These are phyloP conservation scores for Asterella californica DNA, from an alignment of 225 moss, liverwort and hornwort genomes.

Conservation along the genomic window DNA sequence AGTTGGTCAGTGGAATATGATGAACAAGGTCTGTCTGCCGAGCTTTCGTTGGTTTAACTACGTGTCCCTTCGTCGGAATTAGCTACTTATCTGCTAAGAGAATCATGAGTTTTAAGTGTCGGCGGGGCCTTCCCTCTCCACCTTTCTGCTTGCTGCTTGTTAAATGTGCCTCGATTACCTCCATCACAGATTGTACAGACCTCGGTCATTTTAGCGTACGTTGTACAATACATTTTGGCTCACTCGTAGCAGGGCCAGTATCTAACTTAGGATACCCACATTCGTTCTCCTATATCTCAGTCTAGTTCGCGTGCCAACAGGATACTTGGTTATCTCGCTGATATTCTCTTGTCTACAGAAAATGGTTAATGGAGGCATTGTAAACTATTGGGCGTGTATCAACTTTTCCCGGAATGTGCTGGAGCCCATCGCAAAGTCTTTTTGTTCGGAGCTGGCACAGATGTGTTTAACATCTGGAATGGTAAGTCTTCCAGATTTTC, in stretches of 20 bases:
- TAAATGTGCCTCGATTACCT: too few relatives aligned
- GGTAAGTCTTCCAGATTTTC: slow-evolving; percentile 42
- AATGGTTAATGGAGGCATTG: slow-evolving; percentile 95
- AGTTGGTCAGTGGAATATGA: slow-evolving; percentile 99
- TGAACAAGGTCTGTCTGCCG: slow-evolving; percentile 67
- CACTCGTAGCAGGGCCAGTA: too few relatives aligned
- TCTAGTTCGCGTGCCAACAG: too few relatives aligned
- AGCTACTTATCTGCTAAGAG: neutral
- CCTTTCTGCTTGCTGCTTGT: too few relatives aligned
- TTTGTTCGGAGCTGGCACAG: slow-evolving; percentile 75
- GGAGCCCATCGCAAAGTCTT: slow-evolving; percentile 57
- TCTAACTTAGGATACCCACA: too few relatives aligned
- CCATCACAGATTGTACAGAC: too few relatives aligned
- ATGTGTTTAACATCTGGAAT: slow-evolving; percentile 98
- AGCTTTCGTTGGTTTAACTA: neutral
- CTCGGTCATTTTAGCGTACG: too few relatives aligned
- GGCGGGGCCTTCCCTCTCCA: too few relatives aligned
- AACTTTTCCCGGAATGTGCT: slow-evolving; percentile 77
- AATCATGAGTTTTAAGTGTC: too few relatives aligned
- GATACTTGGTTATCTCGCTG: neutral
- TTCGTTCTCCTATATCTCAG: too few relatives aligned
- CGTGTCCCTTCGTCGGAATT: neutral
- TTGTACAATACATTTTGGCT: too few relatives aligned
- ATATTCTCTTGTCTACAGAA: slow-evolving; percentile 42
- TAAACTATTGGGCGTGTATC: slow-evolving; percentile 81